Evolutionary conservation across 2,329 filamentous ascomycete genomes (phyloP), one percentile per base, ranked within the genome.

Genomic region (Cyclaneusma minus): DNA sequence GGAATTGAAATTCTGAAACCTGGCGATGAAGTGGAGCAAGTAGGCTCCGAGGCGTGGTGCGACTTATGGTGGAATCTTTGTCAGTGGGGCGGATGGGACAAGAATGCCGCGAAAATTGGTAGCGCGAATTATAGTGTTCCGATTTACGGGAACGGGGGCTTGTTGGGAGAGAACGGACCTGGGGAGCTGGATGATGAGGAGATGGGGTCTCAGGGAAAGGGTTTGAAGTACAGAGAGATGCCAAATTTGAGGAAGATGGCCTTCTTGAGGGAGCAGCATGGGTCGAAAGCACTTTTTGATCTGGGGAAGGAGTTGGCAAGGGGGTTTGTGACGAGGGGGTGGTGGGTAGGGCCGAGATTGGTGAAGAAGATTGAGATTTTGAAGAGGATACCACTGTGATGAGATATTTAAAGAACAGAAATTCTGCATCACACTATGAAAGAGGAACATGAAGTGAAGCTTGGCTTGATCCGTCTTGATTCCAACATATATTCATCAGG

Each of bases 281-380:
- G 35, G 29, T 19, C 13, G 15, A 41, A 37, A 21, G 25, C 35
- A n/a, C 36, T 40, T 29, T 29, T 35, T 13, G 32, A 33, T 25
- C 20, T 42, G 24, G 27, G 47, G 16, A 42, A 41, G 30, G 38
- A 47, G 29, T 38, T 34, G 15, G 55, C 66, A 5, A 58, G 61
- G 32, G 34, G 33, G 14, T 32, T 51, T 21, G 25, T 44, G 4
- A 71, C 66, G 1, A 60, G 68, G 2, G 71, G 72, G 0, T 74
- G 68, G 64, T 78, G 71, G 70, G 36, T 68, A 36, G 72, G 71
- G 1, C 70, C 69, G 13, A 56, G 58, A 35, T 71, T 75, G 65
- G 55, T 56, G 34, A 65, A 67, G 5, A 51, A 55, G 27, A 58
- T 73, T 22, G 48, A 58, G 36, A 55, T 73, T 11, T 40, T 71